phyloP scores from a whole-genome alignment of 2,329 filamentous ascomycete species.

The Ophiostoma novo-ulmi region DNA sequence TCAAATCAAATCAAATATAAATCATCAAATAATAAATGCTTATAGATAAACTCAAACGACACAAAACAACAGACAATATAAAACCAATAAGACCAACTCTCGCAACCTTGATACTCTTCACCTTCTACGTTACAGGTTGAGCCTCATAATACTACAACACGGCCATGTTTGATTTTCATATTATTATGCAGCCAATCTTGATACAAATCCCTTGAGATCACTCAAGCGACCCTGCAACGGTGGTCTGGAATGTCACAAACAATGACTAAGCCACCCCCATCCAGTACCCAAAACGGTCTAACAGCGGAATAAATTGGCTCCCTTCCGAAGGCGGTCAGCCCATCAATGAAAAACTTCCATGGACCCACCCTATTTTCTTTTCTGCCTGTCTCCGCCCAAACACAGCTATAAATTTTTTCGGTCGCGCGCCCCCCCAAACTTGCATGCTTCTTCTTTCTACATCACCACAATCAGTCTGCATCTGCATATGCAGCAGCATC shows the following conservation, averaged over 20 bases:
- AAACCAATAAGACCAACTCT: too few relatives aligned
- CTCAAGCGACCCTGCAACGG: not conserved
- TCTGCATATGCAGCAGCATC: not conserved
- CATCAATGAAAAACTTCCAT: conserved; percentile 1
- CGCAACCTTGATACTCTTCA: not conserved
- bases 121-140: not conserved
- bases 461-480: not conserved
- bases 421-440: not conserved
- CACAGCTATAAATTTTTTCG: conserved; percentile 24
- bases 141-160: not conserved
- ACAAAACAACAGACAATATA: too few relatives aligned
- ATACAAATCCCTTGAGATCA: not conserved
- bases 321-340: not conserved
- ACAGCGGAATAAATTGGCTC: not conserved
- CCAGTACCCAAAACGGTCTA: not conserved
- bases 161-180: not conserved
- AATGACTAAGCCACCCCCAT: too few relatives aligned
- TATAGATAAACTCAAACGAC: too few relatives aligned
- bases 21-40: too few relatives aligned
- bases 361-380: conserved; percentile 6
- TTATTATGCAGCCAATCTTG: not conserved
- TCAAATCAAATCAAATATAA: too few relatives aligned
- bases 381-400: conserved; percentile 10
- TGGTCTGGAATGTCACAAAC: not conserved
- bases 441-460: conserved; percentile 4